Conservation (phyloP, 2,329 filamentous ascomycete species). For the Berkeleyomyces basicola region DNA sequence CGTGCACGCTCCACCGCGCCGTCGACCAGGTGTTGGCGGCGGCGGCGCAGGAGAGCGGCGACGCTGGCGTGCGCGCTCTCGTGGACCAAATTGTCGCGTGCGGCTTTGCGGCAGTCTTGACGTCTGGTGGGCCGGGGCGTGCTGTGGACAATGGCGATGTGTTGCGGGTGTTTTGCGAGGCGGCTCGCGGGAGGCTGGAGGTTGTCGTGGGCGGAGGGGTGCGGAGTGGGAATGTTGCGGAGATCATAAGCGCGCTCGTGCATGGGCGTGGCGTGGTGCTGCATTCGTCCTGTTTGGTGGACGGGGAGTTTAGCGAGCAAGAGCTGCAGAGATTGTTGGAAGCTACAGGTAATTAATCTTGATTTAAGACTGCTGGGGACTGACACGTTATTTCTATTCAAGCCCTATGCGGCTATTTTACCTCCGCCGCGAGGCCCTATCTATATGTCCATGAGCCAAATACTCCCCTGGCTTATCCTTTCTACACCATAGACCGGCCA, state of each 20-base stretch:
- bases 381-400: neutral
- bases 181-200: conserved; percentile 23
- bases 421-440: neutral
- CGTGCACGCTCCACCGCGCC: conserved; percentile 38
- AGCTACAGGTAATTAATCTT: neutral
- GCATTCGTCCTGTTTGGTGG: conserved; percentile 14
- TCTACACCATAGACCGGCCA: conserved; percentile 1
- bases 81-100: conserved; percentile 24
- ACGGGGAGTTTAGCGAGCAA: conserved; percentile 7
- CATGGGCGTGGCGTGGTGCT: conserved; percentile 9
- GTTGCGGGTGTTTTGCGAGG: conserved; percentile 23
- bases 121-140: conserved; percentile 32
- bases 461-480: neutral
- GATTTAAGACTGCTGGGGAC: neutral
- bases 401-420: neutral
- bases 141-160: conserved; percentile 24
- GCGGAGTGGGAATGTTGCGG: conserved; percentile 24
- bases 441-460: neutral
- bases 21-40: conserved; percentile 31
- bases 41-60: conserved; percentile 9
- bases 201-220: conserved; percentile 38
- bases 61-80: conserved; percentile 15
- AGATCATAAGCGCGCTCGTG: conserved; percentile 1
- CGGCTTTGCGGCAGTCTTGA: conserved; percentile 36
- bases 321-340: conserved; percentile 7